Evolutionary conservation across 257 asterid species (phyloP).

Genomic region (Solanum phureja): DNA sequence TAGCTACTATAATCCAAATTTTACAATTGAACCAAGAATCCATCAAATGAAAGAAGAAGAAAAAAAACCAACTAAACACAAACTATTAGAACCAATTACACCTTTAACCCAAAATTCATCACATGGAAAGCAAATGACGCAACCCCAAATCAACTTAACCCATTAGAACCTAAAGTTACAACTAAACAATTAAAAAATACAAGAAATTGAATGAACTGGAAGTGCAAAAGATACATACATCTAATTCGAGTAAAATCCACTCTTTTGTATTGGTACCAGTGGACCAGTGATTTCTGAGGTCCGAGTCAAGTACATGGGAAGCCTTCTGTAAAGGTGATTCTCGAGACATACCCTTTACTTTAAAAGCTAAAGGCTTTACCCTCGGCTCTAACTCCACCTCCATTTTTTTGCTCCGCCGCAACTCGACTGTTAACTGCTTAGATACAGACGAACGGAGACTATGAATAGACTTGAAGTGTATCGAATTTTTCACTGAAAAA

Average conservation of each 20-base stretch:
- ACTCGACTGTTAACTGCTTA: neutral
- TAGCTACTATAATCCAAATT: neutral
- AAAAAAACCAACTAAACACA: no score
- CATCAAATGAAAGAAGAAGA: neutral
- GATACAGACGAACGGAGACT: neutral
- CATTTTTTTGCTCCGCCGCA: slow-evolving; percentile 24
- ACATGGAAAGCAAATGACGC: neutral
- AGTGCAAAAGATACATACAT: slow-evolving; percentile 34
- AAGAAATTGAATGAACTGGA: neutral
- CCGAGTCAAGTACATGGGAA: slow-evolving; percentile 68
- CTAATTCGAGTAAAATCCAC: slow-evolving; percentile 95
- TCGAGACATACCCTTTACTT: slow-evolving; percentile 87
- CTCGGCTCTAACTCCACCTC: slow-evolving; percentile 89
- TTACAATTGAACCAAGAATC: neutral
- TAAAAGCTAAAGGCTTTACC: slow-evolving; percentile 72
- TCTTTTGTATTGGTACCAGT: slow-evolving; percentile 93
- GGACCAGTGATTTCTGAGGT: slow-evolving; percentile 97
- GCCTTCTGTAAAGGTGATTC: slow-evolving; percentile 93
- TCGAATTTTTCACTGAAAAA: neutral
- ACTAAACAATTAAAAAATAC: neutral
- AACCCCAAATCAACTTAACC: neutral
- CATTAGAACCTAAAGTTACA: neutral
- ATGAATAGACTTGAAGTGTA: neutral
- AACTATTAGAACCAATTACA: neutral
- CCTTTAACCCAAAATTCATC: neutral